phyloP scores from a whole-genome alignment of 108 stramenopile species.

The Skeletonema potamos region DNA sequence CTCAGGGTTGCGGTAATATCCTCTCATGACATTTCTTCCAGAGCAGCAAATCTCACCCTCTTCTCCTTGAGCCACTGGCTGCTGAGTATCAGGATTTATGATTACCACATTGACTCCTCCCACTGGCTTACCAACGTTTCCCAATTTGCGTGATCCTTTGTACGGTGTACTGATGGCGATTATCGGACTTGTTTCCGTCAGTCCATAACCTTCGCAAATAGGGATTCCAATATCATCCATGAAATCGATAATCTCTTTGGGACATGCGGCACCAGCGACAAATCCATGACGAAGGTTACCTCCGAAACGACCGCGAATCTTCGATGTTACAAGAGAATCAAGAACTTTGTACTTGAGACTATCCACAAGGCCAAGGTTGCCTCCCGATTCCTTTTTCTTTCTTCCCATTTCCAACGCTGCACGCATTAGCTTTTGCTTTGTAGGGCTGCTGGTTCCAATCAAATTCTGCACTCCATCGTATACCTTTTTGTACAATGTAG shows the following conservation, averaged over 20 bases:
- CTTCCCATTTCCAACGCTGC: constrained; percentile 74
- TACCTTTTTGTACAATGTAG: constrained; percentile 94
- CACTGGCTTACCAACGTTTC: constrained; percentile 65
- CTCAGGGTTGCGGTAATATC: constrained; percentile 92
- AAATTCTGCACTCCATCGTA: constrained; percentile 95
- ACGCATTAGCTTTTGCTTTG: constrained; percentile 76
- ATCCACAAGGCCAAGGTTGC: constrained; percentile 59
- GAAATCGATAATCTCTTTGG: constrained; percentile 87
- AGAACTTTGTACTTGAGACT: constrained; percentile 55
- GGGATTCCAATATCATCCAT: constrained; percentile 95
- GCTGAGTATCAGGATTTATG: constrained; percentile 53
- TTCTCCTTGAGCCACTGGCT: constrained; percentile 67
- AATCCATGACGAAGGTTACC: constrained; percentile 84
- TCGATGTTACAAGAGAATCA: constrained; percentile 82
- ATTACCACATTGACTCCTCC: constrained; percentile 63
- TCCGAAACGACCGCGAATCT: constrained; percentile 92
- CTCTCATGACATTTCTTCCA: constrained; percentile 94
- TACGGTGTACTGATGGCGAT: constrained; percentile 59
- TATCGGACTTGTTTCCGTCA: constrained; percentile 83
- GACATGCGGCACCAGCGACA: constrained; percentile 92
- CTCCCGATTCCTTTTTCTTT: constrained; percentile 53
- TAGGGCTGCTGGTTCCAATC: constrained; percentile 70
- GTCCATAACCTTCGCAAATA: constrained; percentile 87
- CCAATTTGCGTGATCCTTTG: constrained; percentile 33
- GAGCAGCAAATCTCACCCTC: constrained; percentile 91